These are phyloP conservation scores for Penicillium sp. DNA, from an alignment of 2,329 filamentous ascomycete species.

Conservation along the genomic window DNA sequence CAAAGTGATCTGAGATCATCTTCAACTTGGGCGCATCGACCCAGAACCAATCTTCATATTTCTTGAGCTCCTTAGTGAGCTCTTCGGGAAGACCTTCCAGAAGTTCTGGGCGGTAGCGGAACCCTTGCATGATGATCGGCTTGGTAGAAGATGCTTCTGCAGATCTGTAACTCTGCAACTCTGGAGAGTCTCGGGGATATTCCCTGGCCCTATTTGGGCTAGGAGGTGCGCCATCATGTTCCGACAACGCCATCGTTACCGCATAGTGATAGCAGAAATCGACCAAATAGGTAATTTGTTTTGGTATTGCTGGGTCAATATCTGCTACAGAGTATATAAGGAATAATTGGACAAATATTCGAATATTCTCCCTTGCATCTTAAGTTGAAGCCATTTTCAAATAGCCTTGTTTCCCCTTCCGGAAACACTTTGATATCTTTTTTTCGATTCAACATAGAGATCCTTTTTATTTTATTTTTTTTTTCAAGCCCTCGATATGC, in stretches of 20 bases:
- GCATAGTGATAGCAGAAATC: conserved; percentile 10
- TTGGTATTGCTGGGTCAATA: neutral
- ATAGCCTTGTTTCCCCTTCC: neutral
- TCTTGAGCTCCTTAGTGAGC: conserved; percentile 62
- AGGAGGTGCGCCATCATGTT: neutral
- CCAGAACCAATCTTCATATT: conserved; percentile 68
- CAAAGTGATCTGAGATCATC: conserved; percentile 75
- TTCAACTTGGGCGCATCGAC: conserved; percentile 67
- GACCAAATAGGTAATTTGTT: neutral
- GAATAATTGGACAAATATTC: conserved; percentile 1
- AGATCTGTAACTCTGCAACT: neutral
- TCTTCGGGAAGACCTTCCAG: conserved; percentile 54
- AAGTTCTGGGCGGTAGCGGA: conserved; percentile 15
- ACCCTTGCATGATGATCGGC: conserved; percentile 6
- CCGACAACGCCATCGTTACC: conserved; percentile 16
- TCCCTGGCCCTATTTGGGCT: neutral
- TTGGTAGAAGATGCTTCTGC: neutral
- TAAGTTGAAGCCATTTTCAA: conserved; percentile 1
- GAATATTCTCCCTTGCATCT: conserved; percentile 4
- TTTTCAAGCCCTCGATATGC: neutral
- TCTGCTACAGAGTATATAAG: neutral
- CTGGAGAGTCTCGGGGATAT: neutral
- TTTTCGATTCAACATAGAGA: neutral
- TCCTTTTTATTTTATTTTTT: no score
- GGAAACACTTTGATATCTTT: neutral